These are phyloP conservation scores for Aegle marmelos DNA, from an alignment of 345 rosid species.

Conservation along the genomic window DNA sequence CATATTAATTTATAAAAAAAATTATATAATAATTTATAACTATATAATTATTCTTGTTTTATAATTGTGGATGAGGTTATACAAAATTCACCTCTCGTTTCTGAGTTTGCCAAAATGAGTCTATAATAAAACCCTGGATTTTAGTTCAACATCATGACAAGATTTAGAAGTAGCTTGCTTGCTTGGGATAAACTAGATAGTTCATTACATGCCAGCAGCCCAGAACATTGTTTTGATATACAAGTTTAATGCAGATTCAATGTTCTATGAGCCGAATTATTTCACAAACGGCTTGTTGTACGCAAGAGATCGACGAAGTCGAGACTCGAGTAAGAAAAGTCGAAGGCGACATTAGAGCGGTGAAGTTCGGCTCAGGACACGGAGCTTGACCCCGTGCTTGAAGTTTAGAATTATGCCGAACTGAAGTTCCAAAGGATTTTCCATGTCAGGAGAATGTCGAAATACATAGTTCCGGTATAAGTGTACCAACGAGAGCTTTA, in stretches of 20 bases:
- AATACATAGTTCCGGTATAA: constrained; percentile 63
- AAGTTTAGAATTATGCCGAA: constrained; percentile 82
- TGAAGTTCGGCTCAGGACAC: constrained; percentile 42
- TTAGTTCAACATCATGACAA: background rate
- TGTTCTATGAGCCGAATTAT: background rate
- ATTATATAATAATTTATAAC: too few relatives aligned
- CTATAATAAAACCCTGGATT: too few relatives aligned
- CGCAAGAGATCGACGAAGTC: too few relatives aligned
- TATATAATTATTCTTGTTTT: too few relatives aligned
- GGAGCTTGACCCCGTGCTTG: constrained; percentile 83
- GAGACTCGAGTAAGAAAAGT: background rate
- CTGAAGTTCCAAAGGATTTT: constrained; percentile 72
- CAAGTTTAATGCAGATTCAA: background rate
- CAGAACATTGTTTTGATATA: too few relatives aligned
- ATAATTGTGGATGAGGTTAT: too few relatives aligned
- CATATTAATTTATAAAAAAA: too few relatives aligned
- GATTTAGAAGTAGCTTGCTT: too few relatives aligned
- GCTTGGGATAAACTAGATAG: too few relatives aligned
- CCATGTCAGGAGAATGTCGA: constrained; percentile 79
- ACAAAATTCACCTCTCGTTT: too few relatives aligned
- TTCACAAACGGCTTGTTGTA: background rate
- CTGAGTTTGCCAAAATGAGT: background rate
- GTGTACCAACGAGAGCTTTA: constrained; percentile 69
- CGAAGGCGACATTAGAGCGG: background rate
- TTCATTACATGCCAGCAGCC: too few relatives aligned